phyloP scores from a whole-genome alignment of 345 rosid species.

The Murraya koenigii region DNA sequence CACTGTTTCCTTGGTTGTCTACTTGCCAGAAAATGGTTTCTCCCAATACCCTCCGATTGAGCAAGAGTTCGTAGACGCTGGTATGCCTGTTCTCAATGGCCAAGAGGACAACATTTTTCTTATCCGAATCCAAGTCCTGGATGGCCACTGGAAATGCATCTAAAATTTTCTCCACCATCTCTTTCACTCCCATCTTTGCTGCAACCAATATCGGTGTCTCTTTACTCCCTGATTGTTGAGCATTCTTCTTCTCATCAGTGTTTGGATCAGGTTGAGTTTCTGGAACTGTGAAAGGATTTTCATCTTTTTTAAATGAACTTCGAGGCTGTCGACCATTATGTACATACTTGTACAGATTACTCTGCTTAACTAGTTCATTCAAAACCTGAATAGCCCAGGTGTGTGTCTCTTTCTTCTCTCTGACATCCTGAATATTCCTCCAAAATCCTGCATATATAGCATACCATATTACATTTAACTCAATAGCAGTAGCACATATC shows the following conservation, averaged over 20 bases:
- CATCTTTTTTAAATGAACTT: neutral
- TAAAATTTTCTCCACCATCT: slow-evolving; percentile 13
- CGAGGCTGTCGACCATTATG: neutral
- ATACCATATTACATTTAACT: too few species aligned
- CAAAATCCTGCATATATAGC: neutral
- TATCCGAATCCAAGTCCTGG: slow-evolving; percentile 10
- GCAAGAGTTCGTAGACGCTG: slow-evolving; percentile 1
- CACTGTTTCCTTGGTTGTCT: slow-evolving; percentile 20
- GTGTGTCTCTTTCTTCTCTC: neutral
- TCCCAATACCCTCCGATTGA: neutral
- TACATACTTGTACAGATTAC: neutral
- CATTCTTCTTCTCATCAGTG: neutral
- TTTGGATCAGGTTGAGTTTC: neutral
- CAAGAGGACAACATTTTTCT: slow-evolving; percentile 20
- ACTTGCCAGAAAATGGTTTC: slow-evolving; percentile 13
- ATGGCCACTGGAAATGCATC: slow-evolving; percentile 13
- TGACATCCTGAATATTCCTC: neutral
- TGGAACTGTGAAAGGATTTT: neutral
- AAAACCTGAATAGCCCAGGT: neutral
- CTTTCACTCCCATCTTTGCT: slow-evolving; percentile 18
- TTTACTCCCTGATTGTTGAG: neutral
- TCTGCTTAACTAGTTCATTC: slow-evolving; percentile 1
- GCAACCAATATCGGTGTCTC: slow-evolving; percentile 13
- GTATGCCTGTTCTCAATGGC: slow-evolving; percentile 26
- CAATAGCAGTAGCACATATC: too few species aligned